phyloP scores from a whole-genome alignment of 805 yeast species.

The Metahyphopichia silvanorum region DNA sequence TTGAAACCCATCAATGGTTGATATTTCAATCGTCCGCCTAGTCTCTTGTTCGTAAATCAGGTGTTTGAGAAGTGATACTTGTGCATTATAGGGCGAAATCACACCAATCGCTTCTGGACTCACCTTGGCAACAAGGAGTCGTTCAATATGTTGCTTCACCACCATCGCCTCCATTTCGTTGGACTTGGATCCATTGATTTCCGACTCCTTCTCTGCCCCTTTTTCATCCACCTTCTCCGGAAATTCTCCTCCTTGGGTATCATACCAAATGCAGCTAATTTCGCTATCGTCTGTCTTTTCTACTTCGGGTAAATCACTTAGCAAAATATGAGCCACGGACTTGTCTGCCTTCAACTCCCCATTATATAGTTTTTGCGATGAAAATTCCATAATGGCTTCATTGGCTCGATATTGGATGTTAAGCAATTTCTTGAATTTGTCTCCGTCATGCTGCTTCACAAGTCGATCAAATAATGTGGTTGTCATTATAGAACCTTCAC shows the following conservation, averaged over 20 bases:
- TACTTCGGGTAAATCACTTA: constrained; percentile 50
- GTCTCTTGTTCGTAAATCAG: constrained; percentile 27
- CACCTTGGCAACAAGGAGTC: constrained; percentile 53
- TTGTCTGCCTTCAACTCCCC: constrained; percentile 60
- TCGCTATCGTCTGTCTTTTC: constrained; percentile 44
- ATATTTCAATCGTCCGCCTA: constrained; percentile 55
- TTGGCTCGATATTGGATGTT: constrained; percentile 90
- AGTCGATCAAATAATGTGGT: constrained; percentile 80
- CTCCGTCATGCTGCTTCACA: constrained; percentile 40
- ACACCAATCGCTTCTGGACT: constrained; percentile 64
- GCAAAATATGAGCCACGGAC: constrained; percentile 48
- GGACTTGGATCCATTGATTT: constrained; percentile 52
- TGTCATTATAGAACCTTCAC: constrained; percentile 47
- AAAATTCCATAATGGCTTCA: constrained; percentile 68
- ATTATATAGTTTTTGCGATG: constrained; percentile 64
- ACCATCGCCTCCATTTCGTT: constrained; percentile 75
- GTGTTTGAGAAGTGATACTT: constrained; percentile 60
- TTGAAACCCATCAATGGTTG: constrained; percentile 92
- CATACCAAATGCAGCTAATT: constrained; percentile 72
- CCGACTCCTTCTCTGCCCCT: constrained; percentile 11
- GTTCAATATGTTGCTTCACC: constrained; percentile 53
- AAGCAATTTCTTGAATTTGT: constrained; percentile 53
- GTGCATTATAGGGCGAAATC: constrained; percentile 89
- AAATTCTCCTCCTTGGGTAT: constrained; percentile 87
- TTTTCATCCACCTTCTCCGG: constrained; percentile 49